A percentile compares a stretch with the other conserved stretches of the same genome.
phyloP scores from a whole-genome alignment of 2,329 filamentous ascomycete genomes.

The Neopestalotiopsis sp. region DNA sequence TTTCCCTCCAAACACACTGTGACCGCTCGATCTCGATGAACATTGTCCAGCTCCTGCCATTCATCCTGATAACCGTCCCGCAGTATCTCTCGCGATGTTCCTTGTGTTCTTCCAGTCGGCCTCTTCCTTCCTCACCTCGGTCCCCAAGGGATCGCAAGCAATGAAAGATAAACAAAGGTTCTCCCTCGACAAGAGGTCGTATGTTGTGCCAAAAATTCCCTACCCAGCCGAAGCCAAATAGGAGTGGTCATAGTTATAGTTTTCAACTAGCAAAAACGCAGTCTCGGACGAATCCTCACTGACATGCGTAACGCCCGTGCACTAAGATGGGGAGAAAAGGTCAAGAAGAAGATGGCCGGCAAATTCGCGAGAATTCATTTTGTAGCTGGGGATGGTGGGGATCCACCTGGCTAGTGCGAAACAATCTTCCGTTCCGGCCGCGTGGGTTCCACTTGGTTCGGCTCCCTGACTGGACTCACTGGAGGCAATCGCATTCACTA shows the following conservation, averaged over 20 bases:
- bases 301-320: constrained; percentile 81
- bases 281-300: constrained; percentile 89
- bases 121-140: constrained; percentile 54
- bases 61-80: too few relatives aligned
- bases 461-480: background rate
- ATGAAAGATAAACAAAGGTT: constrained; percentile 51
- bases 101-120: background rate
- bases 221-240: constrained; percentile 70
- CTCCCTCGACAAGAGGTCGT: constrained; percentile 37
- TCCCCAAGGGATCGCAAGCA: constrained; percentile 48
- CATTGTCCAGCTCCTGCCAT: too few relatives aligned
- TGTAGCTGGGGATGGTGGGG: background rate
- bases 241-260: constrained; percentile 80
- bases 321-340: constrained; percentile 49
- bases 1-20: too few relatives aligned
- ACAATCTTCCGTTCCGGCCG: background rate
- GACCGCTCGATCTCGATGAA: too few relatives aligned
- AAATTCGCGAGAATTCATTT: background rate
- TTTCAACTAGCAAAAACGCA: constrained; percentile 91
- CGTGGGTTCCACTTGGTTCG: background rate
- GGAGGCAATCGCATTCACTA: background rate
- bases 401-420: background rate
- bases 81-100: background rate
- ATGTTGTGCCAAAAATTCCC: constrained; percentile 78
- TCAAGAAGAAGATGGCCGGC: background rate